These are phyloP conservation scores for Gnomoniopsis sp. DNA, from an alignment of 2,329 filamentous ascomycete species.

Conservation along the genomic window DNA sequence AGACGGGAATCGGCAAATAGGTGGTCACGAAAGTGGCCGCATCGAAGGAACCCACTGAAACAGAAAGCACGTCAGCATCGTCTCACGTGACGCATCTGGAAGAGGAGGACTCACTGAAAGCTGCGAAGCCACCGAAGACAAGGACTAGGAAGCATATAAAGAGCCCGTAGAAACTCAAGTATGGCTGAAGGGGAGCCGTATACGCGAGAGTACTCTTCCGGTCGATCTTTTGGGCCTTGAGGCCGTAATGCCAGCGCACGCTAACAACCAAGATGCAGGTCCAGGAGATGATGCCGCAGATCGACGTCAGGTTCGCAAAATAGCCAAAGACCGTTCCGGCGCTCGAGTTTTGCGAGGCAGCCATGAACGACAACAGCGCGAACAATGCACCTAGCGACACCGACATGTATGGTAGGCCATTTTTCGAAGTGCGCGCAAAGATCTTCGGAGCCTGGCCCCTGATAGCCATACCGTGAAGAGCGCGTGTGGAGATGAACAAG, in stretches of 20 bases:
- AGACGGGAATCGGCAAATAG: conserved; percentile 22
- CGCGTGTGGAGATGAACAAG: conserved; percentile 69
- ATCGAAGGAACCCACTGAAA: conserved; percentile 17
- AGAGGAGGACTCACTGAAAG: conserved; percentile 16
- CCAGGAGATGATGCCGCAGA: conserved; percentile 17
- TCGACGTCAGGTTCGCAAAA: conserved; percentile 23
- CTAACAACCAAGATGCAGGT: conserved; percentile 16
- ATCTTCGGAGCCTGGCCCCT: conserved; percentile 60
- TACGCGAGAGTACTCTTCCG: conserved; percentile 19
- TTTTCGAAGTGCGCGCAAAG: conserved; percentile 56
- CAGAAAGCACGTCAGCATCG: not conserved
- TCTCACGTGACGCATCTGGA: not conserved
- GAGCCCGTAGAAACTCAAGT: conserved; percentile 12
- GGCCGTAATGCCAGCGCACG: conserved; percentile 23
- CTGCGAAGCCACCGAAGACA: conserved; percentile 24
- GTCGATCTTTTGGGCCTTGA: conserved; percentile 23
- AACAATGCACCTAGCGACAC: conserved; percentile 56
- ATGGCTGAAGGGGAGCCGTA: conserved; percentile 7
- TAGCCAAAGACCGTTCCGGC: not conserved
- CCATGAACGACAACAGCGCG: conserved; percentile 62
- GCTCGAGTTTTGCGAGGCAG: not conserved
- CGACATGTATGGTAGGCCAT: conserved; percentile 61
- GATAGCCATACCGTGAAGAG: conserved; percentile 63
- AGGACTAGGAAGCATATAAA: conserved; percentile 22
- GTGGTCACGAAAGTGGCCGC: conserved; percentile 23